Base-by-base conservation (phyloP, 1,284 basidiomycete genomes). In the Cutaneotrichosporon spelunceum region DNA sequence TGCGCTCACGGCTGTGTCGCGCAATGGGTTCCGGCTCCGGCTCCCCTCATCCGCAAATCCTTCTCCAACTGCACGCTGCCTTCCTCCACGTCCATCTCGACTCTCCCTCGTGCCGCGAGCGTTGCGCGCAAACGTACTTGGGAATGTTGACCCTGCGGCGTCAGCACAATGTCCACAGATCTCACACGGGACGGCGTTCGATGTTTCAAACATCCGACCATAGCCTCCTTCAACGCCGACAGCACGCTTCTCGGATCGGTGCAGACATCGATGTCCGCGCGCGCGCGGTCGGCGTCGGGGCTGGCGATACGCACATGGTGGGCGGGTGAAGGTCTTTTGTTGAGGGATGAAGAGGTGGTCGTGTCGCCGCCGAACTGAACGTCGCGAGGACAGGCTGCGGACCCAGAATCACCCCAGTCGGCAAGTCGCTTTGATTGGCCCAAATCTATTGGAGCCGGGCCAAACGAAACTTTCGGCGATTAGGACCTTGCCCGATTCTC, bases 131-230 rank as follows among this genome's bases (percentile, higher is more conserved):
- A 47, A 60, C 58, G 53, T 52, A 60, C 58, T 60, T 60, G 33
- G 58, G 58, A 47, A 60, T 60, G 58, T 60, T 60, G 58, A 60
- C 58, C 58, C 53, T 60, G 52, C 14, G 16, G n/a, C 52, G 52
- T 53, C 52, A 53, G 52, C 52, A 53, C 34, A 14, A 21, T 33
- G 23, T 33, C 29, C 36, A 50, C 14, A 26, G n/a, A 30, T 27
- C 26, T 48, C 13, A 23, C 24, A 48, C 21, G 27, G 24, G 48
- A 8, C 26, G 48, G 48, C 19, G 27, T 50, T 50, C n/a, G 27
- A 30, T 19, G 5, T 19, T 33, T 27, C 26, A 50, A 50, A 27
- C 48, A 14, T 19, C 26, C 48, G 27, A n/a, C 48, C 45, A n/a
- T 13, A 23, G 24, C 21, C 45, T 23, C n/a, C 14, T 47, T 27